Evolutionary conservation across 2,329 filamentous ascomycete genomes (phyloP), one percentile per base, ranked within the genome.

Genomic region (Elsinoe australis): DNA sequence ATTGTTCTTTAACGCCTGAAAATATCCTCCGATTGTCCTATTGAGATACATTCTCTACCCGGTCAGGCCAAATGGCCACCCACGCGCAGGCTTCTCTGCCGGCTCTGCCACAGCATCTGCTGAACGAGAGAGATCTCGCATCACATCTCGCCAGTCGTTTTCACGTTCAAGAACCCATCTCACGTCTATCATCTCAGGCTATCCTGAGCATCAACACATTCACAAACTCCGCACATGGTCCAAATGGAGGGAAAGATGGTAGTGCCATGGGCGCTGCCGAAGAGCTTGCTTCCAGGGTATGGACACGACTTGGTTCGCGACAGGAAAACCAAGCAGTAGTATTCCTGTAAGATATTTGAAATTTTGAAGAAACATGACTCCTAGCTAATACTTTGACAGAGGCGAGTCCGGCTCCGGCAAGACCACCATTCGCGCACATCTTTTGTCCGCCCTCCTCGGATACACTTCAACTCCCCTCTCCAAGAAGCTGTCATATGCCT

Each of bases 351-450:
- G 87, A 78, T 5, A 6, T 8, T 47, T 46, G 34, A 12, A 32
- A 32, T 34, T 18, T 3, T 47, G 22, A 17, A n/a, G 2, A 18
- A 6, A 21, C 49, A 34, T 45, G 21, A 18, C 39, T 36, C 54
- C 17, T 31, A 32, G 22, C 33, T 36, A 48, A 38, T 24, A 31
- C 18, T 49, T 18, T 39, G 5, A 42, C 56, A 95, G 89, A 56
- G 92, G 92, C 66, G 92, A 98, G 75, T 94, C 88, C 50, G 92
- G 92, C 36, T 83, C 92, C 24, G 92, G 92, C 58, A 98, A 98
- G 71, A 95, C 92, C 0, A 98, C 92, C 0, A 74, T 96, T 59
- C 83, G 92, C 53, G 86, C 87, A 34, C 92, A 96, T 64, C 72
- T 95, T 48, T 73, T 98, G 36, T 84, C 88, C 18, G 80, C 89